Evolutionary conservation across 192 early-diverging fungal species (phyloP).

Genomic region (Polychytrium aggregatum): DNA sequence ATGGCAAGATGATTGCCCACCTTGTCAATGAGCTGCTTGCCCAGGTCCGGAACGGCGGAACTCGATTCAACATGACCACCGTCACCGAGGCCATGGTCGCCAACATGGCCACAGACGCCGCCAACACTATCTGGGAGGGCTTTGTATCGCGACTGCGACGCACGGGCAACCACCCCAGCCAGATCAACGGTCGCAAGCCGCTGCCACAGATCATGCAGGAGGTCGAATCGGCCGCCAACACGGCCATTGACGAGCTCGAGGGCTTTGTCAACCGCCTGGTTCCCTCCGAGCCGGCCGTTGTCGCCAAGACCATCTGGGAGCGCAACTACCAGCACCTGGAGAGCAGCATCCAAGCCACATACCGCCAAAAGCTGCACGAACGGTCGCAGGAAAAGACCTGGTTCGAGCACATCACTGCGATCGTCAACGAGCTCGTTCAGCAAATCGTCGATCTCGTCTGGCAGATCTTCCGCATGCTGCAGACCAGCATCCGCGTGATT

Average conservation of each 20-base stretch:
- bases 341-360: constrained; percentile 27
- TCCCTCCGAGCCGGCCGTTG: constrained; percentile 27
- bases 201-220: constrained; percentile 37
- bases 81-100: constrained; percentile 40
- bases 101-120: constrained; percentile 44
- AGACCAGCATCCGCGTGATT: no score
- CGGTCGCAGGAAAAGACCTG: constrained; percentile 26
- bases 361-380: constrained; percentile 24
- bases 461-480: constrained; percentile 32
- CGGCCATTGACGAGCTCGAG: constrained; percentile 31
- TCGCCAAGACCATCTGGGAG: constrained; percentile 33
- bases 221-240: constrained; percentile 35
- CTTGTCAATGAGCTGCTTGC: constrained; percentile 37
- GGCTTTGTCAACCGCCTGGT: constrained; percentile 26
- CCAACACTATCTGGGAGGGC: constrained; percentile 41
- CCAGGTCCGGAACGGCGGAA: constrained; percentile 38
- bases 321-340: constrained; percentile 36
- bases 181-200: constrained; percentile 37
- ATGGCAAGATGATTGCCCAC: constrained; percentile 29
- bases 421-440: constrained; percentile 31
- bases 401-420: constrained; percentile 29
- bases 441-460: constrained; percentile 34
- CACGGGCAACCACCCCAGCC: constrained; percentile 30
- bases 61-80: constrained; percentile 43
- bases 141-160: constrained; percentile 28